Conservation (phyloP, 2,329 filamentous ascomycete species). For the Cadophora luteo-olivacea region DNA sequence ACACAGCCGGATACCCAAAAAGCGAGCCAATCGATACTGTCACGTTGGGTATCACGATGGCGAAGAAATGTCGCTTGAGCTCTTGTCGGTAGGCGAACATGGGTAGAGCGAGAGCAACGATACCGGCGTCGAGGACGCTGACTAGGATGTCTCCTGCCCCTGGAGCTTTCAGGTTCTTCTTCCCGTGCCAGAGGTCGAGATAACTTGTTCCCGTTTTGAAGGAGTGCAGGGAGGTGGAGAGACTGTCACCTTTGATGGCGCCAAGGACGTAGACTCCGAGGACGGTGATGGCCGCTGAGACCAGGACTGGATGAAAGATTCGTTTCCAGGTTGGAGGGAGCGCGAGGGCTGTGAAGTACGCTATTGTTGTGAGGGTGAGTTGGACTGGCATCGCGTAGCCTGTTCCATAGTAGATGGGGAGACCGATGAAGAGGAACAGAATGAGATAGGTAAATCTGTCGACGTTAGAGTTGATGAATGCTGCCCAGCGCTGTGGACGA, state of each 20-base stretch:
- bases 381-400: constrained; percentile 57
- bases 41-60: constrained; percentile 61
- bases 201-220: constrained; percentile 63
- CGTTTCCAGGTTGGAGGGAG: constrained; percentile 56
- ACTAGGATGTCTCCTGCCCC: constrained; percentile 64
- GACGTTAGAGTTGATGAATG: constrained; percentile 52
- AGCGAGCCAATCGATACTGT: constrained; percentile 58
- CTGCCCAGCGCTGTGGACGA: constrained; percentile 57
- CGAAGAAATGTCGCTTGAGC: constrained; percentile 58
- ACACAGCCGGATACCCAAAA: constrained; percentile 63
- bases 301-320: constrained; percentile 64
- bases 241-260: constrained; percentile 49
- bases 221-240: constrained; percentile 50
- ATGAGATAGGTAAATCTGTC: constrained; percentile 53
- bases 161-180: constrained; percentile 45
- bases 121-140: constrained; percentile 61
- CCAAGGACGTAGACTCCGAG: constrained; percentile 61
- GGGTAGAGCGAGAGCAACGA: constrained; percentile 64
- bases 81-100: constrained; percentile 67
- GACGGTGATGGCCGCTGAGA: constrained; percentile 60
- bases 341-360: constrained; percentile 57
- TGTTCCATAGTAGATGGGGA: constrained; percentile 60
- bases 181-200: constrained; percentile 55
- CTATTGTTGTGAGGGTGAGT: constrained; percentile 56
- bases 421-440: constrained; percentile 57